Evolutionary conservation across 1,284 basidiomycete genomes (phyloP).

Genomic region (Cryptococcus sp.): DNA sequence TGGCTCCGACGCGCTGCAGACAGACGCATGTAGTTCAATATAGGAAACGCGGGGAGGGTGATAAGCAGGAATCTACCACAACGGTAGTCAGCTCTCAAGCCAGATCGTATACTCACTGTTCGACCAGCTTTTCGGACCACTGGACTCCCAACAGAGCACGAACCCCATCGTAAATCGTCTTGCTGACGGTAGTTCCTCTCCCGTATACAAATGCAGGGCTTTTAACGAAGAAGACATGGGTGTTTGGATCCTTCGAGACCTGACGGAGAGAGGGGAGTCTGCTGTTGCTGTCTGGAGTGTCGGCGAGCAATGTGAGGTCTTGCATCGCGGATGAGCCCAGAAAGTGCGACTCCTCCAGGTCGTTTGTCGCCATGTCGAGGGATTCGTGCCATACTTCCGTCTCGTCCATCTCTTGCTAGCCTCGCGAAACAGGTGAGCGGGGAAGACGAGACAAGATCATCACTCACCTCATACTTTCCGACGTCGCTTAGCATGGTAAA

Average conservation of each 20-base stretch:
- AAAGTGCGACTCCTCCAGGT: conserved; percentile 15
- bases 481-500: conserved; percentile 4
- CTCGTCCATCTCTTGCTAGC: conserved; percentile 7
- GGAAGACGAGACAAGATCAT: neutral
- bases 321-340: conserved; percentile 9
- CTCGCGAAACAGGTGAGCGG: neutral
- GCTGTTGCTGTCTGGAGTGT: neutral
- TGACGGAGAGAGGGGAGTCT: conserved; percentile 5
- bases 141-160: conserved; percentile 2
- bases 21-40: conserved; percentile 12
- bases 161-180: conserved; percentile 5
- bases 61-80: conserved; percentile 2
- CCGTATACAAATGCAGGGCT: conserved; percentile 17
- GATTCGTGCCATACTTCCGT: conserved; percentile 12
- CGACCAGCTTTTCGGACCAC: conserved; percentile 4
- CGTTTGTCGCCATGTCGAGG: conserved; percentile 8
- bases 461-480: conserved; percentile 1
- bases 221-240: conserved; percentile 10
- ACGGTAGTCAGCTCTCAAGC: neutral
- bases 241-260: conserved; percentile 9
- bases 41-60: conserved; percentile 10
- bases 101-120: conserved; percentile 2
- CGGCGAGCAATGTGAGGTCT: conserved; percentile 6
- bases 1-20: conserved; percentile 7
- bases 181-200: conserved; percentile 4